Evolutionary conservation across 129 eudicot genomes (phyloP), one percentile per base, ranked within the genome.

Genomic region (Dittrichia graveolens): DNA sequence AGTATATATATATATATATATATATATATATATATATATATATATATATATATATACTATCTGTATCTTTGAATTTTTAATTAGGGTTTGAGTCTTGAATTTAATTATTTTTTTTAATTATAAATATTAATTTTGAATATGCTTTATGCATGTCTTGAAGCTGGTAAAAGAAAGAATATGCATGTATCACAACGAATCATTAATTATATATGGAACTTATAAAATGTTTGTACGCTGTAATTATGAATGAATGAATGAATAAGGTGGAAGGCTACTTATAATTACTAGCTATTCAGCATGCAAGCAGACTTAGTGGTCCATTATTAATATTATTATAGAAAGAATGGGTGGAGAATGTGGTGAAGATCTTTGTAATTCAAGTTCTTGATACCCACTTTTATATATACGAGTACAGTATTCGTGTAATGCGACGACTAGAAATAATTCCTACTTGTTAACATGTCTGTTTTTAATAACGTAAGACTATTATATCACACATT

Each of bases 291-390:
- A 60, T 60, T 59, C 48, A 40, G 31, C 13, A 67, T 76, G 74
- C 68, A 45, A 61, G 64, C 41, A 66, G 24, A 39, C 7, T 9
- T 49, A 69, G 76, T 77, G 72, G 72, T 58, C 75, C 69, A 58
- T 54, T 70, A 62, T 43, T 24, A 24, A 24, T 24, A 24, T 24
- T 24, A 24, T 24, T 24, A 24, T 24, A 24, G 31, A 24, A 24
- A 52, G 7, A 46, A 46, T 67, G 75, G 57, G 60, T 57, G 69
- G 80, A 45, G 41, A 55, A 41, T 64, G 55, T 19, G 58, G 68
- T 75, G 74, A 45, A 45, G 80, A 67, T 75, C 61, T 75, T 75
- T 19, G 8, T 41, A 13, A 60, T 60, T 34, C 68, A 34, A 41
- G 35, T 14, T 49, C 68, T 39, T 62, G 9, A 6, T 62, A 41